Base-by-base conservation (phyloP, 2,329 filamentous ascomycete species). In the Blastomyces silverae region DNA sequence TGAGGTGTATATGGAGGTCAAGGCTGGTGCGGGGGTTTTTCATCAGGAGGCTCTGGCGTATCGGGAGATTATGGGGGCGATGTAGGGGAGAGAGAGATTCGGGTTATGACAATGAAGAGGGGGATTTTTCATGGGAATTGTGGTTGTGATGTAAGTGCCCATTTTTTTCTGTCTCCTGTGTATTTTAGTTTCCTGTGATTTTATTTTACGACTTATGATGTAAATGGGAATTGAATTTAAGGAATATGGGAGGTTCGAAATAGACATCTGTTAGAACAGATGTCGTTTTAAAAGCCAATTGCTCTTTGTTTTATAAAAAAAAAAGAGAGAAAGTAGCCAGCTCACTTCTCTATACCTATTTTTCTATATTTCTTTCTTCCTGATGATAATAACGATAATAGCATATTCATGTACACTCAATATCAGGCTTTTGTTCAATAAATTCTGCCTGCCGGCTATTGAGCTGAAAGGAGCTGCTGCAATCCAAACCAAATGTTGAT, bases 1-100 rank as follows among this genome's bases (percentile, higher is more conserved):
- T 7, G 68, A 70, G 11, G 64, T 73, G 48, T 67, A 70, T 17
- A 58, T 67, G 5, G 69, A 74, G 53, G 56, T 77, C 34, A 61
- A 71, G 25, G 65, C 66, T 7, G 70, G 69, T 2, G 66, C 76
- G 13, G 64, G 69, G 8, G 58, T 73, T 2, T 71, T 78, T 39
- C 67, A 68, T 22, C 67, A 71, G 55, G 73, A 76, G 68, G 69
- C 77, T 28, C 57, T 70, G 25, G 72, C 70, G 60, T 71, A 76
- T 65, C 72, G 75, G 17, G 62, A 64, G 28, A 46, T 48, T 46
- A 48, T 50, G 58, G 42, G 39, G 22, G 15, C 13, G 22, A 28
- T 31, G 57, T 58, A 58, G 4, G 31, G 11, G 8, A 39, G 37
- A 50, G 46, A 8, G 17, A 1, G 20, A 20, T 20, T 20, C 1